Evolutionary conservation across 352 stramenopile species (phyloP).

Genomic region (Pythium angustatum): DNA sequence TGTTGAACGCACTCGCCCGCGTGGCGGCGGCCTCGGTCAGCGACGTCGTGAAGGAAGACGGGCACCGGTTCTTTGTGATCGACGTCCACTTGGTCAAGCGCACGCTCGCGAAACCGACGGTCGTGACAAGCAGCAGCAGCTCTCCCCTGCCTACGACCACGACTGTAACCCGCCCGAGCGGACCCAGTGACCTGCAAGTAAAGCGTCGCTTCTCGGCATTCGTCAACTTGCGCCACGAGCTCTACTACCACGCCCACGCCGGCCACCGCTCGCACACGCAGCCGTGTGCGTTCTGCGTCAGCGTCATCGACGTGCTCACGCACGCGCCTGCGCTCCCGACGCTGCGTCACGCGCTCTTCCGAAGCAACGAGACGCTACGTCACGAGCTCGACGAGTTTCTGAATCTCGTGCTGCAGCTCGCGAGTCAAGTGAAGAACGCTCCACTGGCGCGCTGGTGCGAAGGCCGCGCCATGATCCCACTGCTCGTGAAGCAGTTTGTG

Average conservation of each 20-base stretch:
- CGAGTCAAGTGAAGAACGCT: slow-evolving; percentile 5
- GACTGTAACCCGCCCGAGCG: background rate
- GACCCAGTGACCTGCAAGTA: slow-evolving; percentile 2
- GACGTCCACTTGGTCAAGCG: slow-evolving; percentile 6
- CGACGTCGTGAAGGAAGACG: slow-evolving; percentile 13
- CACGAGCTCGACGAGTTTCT: slow-evolving; percentile 20
- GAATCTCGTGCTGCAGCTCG: slow-evolving; percentile 13
- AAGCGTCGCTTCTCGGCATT: slow-evolving; percentile 19
- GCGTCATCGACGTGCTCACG: background rate
- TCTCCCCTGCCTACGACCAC: background rate
- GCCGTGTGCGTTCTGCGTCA: slow-evolving; percentile 20
- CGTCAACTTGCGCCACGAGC: slow-evolving; percentile 20
- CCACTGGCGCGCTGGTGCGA: slow-evolving; percentile 8
- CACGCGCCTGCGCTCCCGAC: slow-evolving; percentile 7
- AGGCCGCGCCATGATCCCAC: slow-evolving; percentile 20
- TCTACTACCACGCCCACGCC: slow-evolving; percentile 20
- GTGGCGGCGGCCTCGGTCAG: slow-evolving; percentile 8
- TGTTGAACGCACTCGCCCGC: slow-evolving; percentile 10
- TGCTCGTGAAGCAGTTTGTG: slow-evolving; percentile 24
- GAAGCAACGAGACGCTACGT: background rate
- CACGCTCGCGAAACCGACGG: background rate
- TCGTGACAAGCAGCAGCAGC: background rate
- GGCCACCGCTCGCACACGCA: slow-evolving; percentile 14
- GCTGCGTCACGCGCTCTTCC: slow-evolving; percentile 10
- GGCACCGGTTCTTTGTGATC: slow-evolving; percentile 20